Evolutionary conservation across 768 basidiomycete genomes (phyloP), one percentile per base, ranked within the genome.

Genomic region (Leccinum imitatum): DNA sequence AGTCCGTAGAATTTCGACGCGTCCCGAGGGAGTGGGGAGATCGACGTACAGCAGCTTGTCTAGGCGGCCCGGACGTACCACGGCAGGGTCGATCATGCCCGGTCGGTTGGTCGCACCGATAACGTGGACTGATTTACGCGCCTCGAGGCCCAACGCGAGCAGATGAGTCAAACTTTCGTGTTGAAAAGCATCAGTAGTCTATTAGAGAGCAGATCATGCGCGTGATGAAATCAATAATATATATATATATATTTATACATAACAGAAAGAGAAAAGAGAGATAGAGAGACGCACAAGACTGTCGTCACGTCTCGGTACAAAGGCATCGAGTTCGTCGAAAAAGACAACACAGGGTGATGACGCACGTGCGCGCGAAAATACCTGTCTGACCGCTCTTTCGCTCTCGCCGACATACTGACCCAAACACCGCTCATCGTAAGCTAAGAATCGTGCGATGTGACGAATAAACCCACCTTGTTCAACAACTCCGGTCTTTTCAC

Each of bases 31-130:
- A 0, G 80, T 76, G 21, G 95, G 95, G 0, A 96, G 80, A 73
- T 96, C 95, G 67, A 97, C 93, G 67, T 95, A 98, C 47, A 97
- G 81, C 7, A 96, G 82, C 73, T 97, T 96, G 77, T 97, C 95
- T 11, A 98, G 82, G 10, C 95, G 84, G 0, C 95, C 95, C 0
- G 95, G 95, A 17, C 95, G 90, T 56, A 93, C 92, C 94, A 96
- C 95, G 7, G 95, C 95, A 1, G 95, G 95, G 69, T 98, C 95
- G 61, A 97, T 95, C 87, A 96, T 96, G 76, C 97, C 94, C 1
- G 95, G 95, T 11, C 95, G 81, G 73, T 96, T 98, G 31, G 94
- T 97, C 8, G 95, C 95, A 0, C 90, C 95, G 59, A 97, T 93
- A 46, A 98, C 94, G 67, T 94, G 95, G 59, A 97, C 93, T 46